Evolutionary conservation across 2,329 filamentous ascomycete genomes (phyloP).

Genomic region (Pseudogymnoascus sp.): DNA sequence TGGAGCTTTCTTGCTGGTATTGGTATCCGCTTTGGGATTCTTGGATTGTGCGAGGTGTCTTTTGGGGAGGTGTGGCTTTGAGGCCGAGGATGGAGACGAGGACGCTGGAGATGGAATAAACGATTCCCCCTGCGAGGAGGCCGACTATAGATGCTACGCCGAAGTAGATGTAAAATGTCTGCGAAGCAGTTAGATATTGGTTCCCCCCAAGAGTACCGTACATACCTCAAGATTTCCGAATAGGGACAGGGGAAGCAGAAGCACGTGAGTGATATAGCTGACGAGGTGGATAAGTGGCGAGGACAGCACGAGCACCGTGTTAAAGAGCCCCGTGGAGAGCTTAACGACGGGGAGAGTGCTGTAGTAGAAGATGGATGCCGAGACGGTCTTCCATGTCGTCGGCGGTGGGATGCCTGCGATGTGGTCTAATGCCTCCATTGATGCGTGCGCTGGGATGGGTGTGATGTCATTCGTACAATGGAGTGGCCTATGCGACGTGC

Average conservation of each 20-base stretch:
- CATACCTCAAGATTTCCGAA: slow-evolving; percentile 48
- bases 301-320: neutral
- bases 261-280: slow-evolving; percentile 32
- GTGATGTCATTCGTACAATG: neutral
- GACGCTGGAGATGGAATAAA: slow-evolving; percentile 49
- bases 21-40: neutral
- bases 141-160: slow-evolving; percentile 61
- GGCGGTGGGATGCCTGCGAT: slow-evolving; percentile 25
- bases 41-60: neutral
- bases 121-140: slow-evolving; percentile 49
- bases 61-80: neutral
- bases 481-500: neutral
- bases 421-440: slow-evolving; percentile 17
- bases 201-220: slow-evolving; percentile 5
- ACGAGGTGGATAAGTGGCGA: slow-evolving; percentile 41
- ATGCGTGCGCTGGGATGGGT: neutral
- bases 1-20: neutral
- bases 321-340: slow-evolving; percentile 30
- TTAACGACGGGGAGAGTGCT: slow-evolving; percentile 31
- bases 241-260: slow-evolving; percentile 41
- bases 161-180: slow-evolving; percentile 43
- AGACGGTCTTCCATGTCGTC: slow-evolving; percentile 24
- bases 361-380: slow-evolving; percentile 27
- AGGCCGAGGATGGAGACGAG: slow-evolving; percentile 42
- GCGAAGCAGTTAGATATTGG: slow-evolving; percentile 10